Conservation (phyloP, 306 rosid genomes). For the Aeschynomene evenia region DNA sequence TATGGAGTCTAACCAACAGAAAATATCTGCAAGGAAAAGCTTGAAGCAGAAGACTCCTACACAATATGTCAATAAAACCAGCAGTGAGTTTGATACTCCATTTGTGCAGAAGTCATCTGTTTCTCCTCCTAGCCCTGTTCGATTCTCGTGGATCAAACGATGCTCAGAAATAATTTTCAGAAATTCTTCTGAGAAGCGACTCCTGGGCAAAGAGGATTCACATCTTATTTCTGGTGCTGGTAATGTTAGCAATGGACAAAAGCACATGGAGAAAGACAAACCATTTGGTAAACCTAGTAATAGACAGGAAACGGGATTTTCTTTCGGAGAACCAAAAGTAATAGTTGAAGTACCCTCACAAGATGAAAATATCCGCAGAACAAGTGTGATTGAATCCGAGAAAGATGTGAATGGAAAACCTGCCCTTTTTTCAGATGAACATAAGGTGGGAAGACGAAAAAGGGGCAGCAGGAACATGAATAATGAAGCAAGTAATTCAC, state of each 20-base stretch:
- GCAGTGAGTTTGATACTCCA: slow-evolving; percentile 53
- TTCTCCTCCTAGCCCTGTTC: slow-evolving; percentile 56
- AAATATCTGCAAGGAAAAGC: slow-evolving; percentile 44
- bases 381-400: slow-evolving; percentile 38
- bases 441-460: slow-evolving; percentile 53
- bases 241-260: slow-evolving; percentile 35
- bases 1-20: slow-evolving; percentile 46
- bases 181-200: slow-evolving; percentile 55
- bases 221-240: slow-evolving; percentile 25
- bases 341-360: slow-evolving; percentile 75
- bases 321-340: slow-evolving; percentile 76
- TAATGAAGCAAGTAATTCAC: slow-evolving; percentile 34
- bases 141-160: slow-evolving; percentile 72
- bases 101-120: slow-evolving; percentile 39
- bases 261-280: slow-evolving; percentile 38
- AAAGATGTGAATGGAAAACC: slow-evolving; percentile 46
- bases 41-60: slow-evolving; percentile 42
- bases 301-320: slow-evolving; percentile 41
- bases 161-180: slow-evolving; percentile 69
- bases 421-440: slow-evolving; percentile 34
- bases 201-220: slow-evolving; percentile 32
- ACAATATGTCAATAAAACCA: slow-evolving; percentile 12
- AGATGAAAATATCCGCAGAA: slow-evolving; percentile 38
- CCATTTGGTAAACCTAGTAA: slow-evolving; percentile 29
- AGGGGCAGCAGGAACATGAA: slow-evolving; percentile 50